Percentiles rank a stretch among this genome's conserved stretches.
phyloP scores from a whole-genome alignment of 2,329 filamentous ascomycete genomes.

The Chrysosporium queenslandicum region DNA sequence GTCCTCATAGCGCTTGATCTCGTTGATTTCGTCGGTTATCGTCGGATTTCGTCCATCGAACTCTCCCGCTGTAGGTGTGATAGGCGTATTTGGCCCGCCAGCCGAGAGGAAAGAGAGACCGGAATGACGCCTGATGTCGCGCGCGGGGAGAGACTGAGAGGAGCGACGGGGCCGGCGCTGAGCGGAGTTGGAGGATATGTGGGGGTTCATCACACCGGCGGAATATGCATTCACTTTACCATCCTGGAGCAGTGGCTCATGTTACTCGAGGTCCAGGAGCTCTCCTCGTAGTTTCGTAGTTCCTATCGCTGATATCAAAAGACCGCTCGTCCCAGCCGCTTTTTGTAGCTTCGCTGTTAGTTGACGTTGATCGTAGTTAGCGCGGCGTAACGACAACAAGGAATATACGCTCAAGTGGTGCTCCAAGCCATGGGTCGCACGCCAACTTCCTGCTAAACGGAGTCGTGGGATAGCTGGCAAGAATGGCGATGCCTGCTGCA shows the following conservation, averaged over 20 bases:
- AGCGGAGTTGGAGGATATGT: slow-evolving; percentile 26
- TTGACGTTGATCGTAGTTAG: neutral
- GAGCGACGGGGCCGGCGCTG: slow-evolving; percentile 23
- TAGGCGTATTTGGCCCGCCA: slow-evolving; percentile 47
- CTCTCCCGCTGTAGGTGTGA: slow-evolving; percentile 30
- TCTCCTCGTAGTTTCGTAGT: neutral
- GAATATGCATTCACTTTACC: slow-evolving; percentile 12
- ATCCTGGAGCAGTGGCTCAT: slow-evolving; percentile 10
- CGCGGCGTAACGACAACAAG: neutral
- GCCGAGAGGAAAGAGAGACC: slow-evolving; percentile 45
- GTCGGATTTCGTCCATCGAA: slow-evolving; percentile 46
- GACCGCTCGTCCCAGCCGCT: neutral
- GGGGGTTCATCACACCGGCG: slow-evolving; percentile 35
- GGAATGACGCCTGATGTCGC: slow-evolving; percentile 34
- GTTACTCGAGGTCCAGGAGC: neutral
- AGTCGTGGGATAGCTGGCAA: neutral
- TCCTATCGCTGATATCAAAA: too few species aligned
- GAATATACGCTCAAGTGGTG: too few species aligned
- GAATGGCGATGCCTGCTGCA: neutral
- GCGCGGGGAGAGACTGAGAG: slow-evolving; percentile 14
- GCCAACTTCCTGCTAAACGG: too few species aligned
- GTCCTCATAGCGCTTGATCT: slow-evolving; percentile 98
- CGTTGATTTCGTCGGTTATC: slow-evolving; percentile 87
- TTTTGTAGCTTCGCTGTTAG: neutral
- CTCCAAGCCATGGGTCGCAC: too few species aligned